Conservation (phyloP, 164 flowering plant genomes). For the Aristolochia fimbriata region DNA sequence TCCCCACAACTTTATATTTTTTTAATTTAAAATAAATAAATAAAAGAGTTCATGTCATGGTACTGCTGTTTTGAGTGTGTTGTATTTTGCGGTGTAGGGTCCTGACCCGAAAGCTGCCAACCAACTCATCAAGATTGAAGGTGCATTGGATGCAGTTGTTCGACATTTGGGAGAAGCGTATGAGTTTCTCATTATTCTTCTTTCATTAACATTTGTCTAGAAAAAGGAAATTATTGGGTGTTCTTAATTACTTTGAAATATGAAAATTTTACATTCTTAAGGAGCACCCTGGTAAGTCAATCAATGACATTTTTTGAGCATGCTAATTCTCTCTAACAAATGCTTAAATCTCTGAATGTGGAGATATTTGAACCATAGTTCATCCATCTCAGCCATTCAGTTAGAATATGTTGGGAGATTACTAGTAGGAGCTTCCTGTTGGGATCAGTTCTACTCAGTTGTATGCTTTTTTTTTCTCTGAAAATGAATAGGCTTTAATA, state of each 20-base stretch:
- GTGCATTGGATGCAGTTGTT: conserved; percentile 69
- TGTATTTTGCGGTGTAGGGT: conserved; percentile 41
- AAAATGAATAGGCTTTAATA: neutral
- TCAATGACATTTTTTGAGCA: neutral
- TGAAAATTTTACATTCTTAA: too few relatives aligned
- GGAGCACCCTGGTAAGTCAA: neutral
- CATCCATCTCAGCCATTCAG: too few relatives aligned
- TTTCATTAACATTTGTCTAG: neutral
- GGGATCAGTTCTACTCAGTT: too few relatives aligned
- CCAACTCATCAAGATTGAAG: conserved; percentile 69
- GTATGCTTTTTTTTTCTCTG: too few relatives aligned
- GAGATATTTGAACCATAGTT: too few relatives aligned
- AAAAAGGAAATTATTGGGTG: neutral
- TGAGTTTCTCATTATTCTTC: conserved; percentile 13
- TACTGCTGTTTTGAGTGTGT: neutral
- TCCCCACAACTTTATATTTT: too few relatives aligned
- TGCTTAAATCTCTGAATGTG: neutral
- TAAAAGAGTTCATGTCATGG: neutral
- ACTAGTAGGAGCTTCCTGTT: too few relatives aligned
- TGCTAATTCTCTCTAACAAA: neutral
- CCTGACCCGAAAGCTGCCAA: conserved; percentile 80
- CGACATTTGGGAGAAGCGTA: conserved; percentile 72
- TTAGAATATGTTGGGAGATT: too few relatives aligned
- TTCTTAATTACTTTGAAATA: neutral
- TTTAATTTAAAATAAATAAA: too few relatives aligned